A percentile compares a stretch with the other conserved stretches of the same genome.
These are phyloP conservation scores for Takashimella koratensis DNA, from an alignment of 1,284 basidiomycete genomes.

Conservation along the genomic window DNA sequence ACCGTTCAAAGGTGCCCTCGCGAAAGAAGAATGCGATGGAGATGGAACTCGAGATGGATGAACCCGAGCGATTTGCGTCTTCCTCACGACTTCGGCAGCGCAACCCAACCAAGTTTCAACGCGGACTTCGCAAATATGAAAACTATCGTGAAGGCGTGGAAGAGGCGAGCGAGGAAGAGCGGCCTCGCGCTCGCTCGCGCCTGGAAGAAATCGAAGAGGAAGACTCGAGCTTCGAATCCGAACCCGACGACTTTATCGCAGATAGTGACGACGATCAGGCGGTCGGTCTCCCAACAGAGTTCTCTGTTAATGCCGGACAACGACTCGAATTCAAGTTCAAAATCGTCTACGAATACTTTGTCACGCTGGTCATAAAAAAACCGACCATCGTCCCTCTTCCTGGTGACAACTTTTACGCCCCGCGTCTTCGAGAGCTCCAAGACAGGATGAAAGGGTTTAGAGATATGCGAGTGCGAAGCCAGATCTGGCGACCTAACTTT, in stretches of 20 bases:
- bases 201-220: neutral
- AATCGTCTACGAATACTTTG: neutral
- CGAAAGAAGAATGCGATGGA: constrained; percentile 36
- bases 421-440: neutral
- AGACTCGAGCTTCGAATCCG: neutral
- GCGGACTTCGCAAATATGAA: neutral
- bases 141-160: constrained; percentile 56
- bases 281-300: neutral
- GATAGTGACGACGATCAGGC: constrained; percentile 42
- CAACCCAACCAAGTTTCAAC: neutral
- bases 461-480: constrained; percentile 71
- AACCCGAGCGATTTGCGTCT: constrained; percentile 34
- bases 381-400: neutral
- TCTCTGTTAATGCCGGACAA: neutral
- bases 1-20: no score
- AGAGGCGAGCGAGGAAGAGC: constrained; percentile 58
- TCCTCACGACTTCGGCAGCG: neutral
- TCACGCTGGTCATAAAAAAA: neutral
- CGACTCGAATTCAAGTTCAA: neutral
- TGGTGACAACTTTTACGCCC: neutral
- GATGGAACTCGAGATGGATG: constrained; percentile 55
- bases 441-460: constrained; percentile 56
- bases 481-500: constrained; percentile 69
- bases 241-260: constrained; percentile 12
- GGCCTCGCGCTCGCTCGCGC: no score